These are phyloP conservation scores for Starmerella potacharoeniae DNA, from an alignment of 805 yeast genomes.

Conservation along the genomic window DNA sequence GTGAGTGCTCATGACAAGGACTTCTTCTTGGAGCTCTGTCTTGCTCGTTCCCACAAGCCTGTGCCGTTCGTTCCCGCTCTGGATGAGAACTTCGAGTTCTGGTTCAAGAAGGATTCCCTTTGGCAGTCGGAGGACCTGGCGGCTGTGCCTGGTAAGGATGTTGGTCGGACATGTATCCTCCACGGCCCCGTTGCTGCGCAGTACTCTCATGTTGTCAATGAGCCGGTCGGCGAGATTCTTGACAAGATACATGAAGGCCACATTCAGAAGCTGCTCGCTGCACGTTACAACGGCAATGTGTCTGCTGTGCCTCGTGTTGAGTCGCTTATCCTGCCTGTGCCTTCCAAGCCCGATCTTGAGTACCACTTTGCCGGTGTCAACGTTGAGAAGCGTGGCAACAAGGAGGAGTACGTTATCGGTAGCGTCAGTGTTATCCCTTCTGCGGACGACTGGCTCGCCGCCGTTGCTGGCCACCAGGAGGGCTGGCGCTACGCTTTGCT, in stretches of 20 bases:
- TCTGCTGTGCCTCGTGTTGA: slow-evolving; percentile 77
- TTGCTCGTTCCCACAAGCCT: slow-evolving; percentile 84
- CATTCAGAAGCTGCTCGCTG: slow-evolving; percentile 48
- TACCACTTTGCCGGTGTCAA: slow-evolving; percentile 20
- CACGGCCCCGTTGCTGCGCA: slow-evolving; percentile 98
- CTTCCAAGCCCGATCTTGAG: slow-evolving; percentile 27
- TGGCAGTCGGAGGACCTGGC: slow-evolving; percentile 98
- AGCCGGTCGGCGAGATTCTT: slow-evolving; percentile 83
- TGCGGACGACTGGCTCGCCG: slow-evolving; percentile 55
- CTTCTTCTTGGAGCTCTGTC: slow-evolving; percentile 72
- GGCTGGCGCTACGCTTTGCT: slow-evolving; percentile 91
- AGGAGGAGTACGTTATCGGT: slow-evolving; percentile 32
- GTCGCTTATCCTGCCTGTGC: slow-evolving; percentile 61
- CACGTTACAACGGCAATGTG: slow-evolving; percentile 58
- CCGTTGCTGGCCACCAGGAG: slow-evolving; percentile 65
- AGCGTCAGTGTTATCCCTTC: slow-evolving; percentile 26
- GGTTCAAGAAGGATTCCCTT: slow-evolving; percentile 95
- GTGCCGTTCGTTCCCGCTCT: slow-evolving; percentile 95
- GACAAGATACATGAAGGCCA: slow-evolving; percentile 88
- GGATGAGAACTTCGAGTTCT: slow-evolving; percentile 87
- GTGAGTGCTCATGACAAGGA: slow-evolving; percentile 93
- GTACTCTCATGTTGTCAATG: slow-evolving; percentile 74
- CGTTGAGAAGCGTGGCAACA: slow-evolving; percentile 16
- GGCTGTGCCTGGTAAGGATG: slow-evolving; percentile 82
- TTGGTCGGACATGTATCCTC: slow-evolving; percentile 96